Conservation (phyloP, 805 yeast species). For the Ogataea paraovalis region DNA sequence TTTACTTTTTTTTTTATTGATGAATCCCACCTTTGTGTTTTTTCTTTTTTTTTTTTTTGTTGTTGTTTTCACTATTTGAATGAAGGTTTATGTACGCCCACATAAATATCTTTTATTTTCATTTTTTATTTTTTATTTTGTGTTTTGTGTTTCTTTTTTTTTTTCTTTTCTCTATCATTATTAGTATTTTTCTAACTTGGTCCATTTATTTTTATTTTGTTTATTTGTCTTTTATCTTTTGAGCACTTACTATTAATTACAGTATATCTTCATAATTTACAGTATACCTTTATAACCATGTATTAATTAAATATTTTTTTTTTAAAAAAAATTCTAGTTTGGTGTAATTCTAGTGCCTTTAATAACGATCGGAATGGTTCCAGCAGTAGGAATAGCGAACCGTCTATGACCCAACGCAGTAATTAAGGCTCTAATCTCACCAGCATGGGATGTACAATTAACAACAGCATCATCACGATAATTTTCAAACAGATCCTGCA, state of each 20-base stretch:
- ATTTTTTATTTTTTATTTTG: neutral
- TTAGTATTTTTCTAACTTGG: neutral
- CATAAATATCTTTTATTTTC: neutral
- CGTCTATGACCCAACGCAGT: slow-evolving; percentile 51
- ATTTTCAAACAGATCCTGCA: slow-evolving; percentile 38
- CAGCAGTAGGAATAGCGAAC: slow-evolving; percentile 61
- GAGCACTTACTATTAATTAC: too few relatives aligned
- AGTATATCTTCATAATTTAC: neutral
- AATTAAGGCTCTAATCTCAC: slow-evolving; percentile 50
- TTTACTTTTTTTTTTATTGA: neutral
- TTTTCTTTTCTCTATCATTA: neutral
- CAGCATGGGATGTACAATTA: slow-evolving; percentile 58
- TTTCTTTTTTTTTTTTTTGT: neutral
- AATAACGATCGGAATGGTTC: slow-evolving; percentile 57
- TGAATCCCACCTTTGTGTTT: neutral
- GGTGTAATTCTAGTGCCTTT: slow-evolving; percentile 33
- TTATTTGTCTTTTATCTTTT: neutral
- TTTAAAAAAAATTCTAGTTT: neutral
- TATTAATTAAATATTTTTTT: neutral
- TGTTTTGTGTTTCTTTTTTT: neutral
- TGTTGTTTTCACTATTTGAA: neutral
- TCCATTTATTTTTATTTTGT: neutral
- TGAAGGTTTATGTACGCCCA: neutral
- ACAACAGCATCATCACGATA: slow-evolving; percentile 33
- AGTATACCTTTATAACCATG: neutral